Evolutionary conservation across 441 rosid species (phyloP).

Genomic region (Gossypium armourianum): DNA sequence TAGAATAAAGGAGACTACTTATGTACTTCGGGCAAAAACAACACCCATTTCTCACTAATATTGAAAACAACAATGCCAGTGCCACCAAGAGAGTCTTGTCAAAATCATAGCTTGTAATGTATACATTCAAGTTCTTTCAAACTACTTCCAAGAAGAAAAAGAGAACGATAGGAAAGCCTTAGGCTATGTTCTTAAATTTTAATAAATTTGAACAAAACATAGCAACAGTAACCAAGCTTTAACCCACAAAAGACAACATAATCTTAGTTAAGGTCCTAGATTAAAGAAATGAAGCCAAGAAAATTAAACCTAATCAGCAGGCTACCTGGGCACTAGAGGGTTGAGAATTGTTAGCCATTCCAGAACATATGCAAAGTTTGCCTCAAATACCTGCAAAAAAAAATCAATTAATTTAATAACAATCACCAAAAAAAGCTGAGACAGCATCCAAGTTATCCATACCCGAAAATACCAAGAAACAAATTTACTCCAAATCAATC

Average conservation of each 20-base stretch:
- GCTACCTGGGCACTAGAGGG: conserved; percentile 57
- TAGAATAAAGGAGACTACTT: neutral
- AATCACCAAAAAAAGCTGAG: neutral
- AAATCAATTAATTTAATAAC: neutral
- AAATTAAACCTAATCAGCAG: neutral
- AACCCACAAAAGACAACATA: neutral
- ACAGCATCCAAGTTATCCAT: neutral
- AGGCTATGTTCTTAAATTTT: neutral
- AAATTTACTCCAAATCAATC: neutral
- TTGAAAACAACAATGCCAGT: neutral
- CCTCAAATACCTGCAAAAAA: conserved; percentile 22
- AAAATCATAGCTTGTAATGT: neutral
- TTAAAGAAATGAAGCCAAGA: neutral
- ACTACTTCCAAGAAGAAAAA: neutral
- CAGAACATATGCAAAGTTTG: conserved; percentile 20
- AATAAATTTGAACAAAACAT: neutral
- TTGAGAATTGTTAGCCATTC: conserved; percentile 63
- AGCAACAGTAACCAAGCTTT: neutral
- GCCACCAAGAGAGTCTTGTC: neutral
- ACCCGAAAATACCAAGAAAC: neutral
- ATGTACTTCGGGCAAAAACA: neutral
- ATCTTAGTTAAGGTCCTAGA: neutral
- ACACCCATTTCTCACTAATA: neutral
- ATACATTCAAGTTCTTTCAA: neutral
- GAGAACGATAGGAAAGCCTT: neutral